Evolutionary conservation across 2,329 filamentous ascomycete genomes (phyloP).

Genomic region (Ophiognomonia clavigignenti-juglandacearum): DNA sequence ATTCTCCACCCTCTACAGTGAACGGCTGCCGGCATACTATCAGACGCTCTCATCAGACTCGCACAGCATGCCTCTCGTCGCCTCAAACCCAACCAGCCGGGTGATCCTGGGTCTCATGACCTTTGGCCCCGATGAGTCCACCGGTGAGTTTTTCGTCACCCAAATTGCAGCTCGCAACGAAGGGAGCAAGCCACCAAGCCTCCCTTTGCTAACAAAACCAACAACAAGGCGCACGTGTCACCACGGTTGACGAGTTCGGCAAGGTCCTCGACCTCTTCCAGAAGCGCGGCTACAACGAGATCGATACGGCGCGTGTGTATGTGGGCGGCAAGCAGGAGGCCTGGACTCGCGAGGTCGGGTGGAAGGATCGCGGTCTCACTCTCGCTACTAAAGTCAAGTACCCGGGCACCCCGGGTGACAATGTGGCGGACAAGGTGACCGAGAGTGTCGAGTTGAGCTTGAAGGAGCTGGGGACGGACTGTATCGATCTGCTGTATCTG

Average conservation of each 20-base stretch:
- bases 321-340: slow-evolving; percentile 64
- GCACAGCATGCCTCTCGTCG: slow-evolving; percentile 15
- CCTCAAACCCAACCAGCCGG: slow-evolving; percentile 25
- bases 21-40: too few relatives aligned
- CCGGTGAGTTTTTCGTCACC: slow-evolving; percentile 29
- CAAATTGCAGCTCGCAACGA: background rate
- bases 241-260: slow-evolving; percentile 52
- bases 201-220: background rate
- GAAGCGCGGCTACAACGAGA: slow-evolving; percentile 62
- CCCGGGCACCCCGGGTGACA: slow-evolving; percentile 51
- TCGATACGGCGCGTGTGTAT: slow-evolving; percentile 69
- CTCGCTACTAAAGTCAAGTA: slow-evolving; percentile 66
- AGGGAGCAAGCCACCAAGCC: background rate
- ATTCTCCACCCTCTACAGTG: too few relatives aligned
- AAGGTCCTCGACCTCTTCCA: slow-evolving; percentile 63
- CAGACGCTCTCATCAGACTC: too few relatives aligned
- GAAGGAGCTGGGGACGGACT: slow-evolving; percentile 66
- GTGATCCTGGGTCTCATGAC: slow-evolving; percentile 71
- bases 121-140: slow-evolving; percentile 53
- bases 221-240: slow-evolving; percentile 49
- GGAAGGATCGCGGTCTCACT: slow-evolving; percentile 63
- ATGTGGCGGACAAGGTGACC: slow-evolving; percentile 59
- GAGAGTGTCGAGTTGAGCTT: slow-evolving; percentile 63
- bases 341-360: slow-evolving; percentile 60
- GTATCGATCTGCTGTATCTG: slow-evolving; percentile 70